These are phyloP conservation scores for Spiromastix sp. DNA, from an alignment of 2,329 filamentous ascomycete species.

Conservation along the genomic window DNA sequence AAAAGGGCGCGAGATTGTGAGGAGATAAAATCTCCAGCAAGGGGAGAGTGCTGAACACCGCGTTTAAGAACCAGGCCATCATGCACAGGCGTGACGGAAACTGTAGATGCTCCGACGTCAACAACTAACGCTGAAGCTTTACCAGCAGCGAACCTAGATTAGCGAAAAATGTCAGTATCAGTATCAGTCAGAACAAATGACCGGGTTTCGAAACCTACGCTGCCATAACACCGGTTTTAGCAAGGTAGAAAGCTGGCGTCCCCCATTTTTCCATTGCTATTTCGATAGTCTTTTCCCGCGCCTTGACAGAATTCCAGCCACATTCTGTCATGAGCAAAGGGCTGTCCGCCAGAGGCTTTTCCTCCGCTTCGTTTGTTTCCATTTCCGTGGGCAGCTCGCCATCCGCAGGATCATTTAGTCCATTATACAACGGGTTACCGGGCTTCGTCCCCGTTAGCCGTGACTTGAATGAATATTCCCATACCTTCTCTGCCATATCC, in stretches of 20 bases:
- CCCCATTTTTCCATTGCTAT: conserved; percentile 97
- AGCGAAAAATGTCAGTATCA: conserved; percentile 4
- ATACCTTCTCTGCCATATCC: conserved; percentile 80
- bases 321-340: conserved; percentile 90
- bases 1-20: conserved; percentile 77
- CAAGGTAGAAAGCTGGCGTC: conserved; percentile 87
- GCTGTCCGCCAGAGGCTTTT: conserved; percentile 79
- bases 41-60: conserved; percentile 71
- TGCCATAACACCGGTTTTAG: conserved; percentile 77
- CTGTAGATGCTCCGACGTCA: conserved; percentile 80
- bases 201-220: conserved; percentile 40
- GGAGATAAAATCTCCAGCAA: conserved; percentile 84
- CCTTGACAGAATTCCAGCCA: conserved; percentile 80
- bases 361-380: conserved; percentile 50
- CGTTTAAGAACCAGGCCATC: conserved; percentile 92
- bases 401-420: conserved; percentile 59
- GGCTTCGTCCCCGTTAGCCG: conserved; percentile 69
- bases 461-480: conserved; percentile 87
- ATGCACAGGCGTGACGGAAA: conserved; percentile 81
- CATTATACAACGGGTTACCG: conserved; percentile 62
- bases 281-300: conserved; percentile 88
- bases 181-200: conserved; percentile 3
- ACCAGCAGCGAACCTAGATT: conserved; percentile 64
- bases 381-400: conserved; percentile 49
- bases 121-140: conserved; percentile 89